phyloP scores from a whole-genome alignment of 1,139 yeast genomes.

The Blastobotrys malaysiensis region DNA sequence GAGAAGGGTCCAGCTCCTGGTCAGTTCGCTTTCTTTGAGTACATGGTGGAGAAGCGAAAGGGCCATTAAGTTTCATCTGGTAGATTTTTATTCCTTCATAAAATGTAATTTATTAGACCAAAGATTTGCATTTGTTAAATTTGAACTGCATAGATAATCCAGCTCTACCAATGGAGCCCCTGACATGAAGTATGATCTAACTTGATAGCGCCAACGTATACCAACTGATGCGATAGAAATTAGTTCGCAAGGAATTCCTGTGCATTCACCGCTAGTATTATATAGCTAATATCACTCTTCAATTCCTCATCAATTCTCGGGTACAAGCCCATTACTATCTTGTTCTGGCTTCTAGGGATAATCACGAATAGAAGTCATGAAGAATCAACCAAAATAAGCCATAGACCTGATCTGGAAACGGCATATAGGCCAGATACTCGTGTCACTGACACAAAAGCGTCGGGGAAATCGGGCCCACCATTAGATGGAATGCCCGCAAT shows the following conservation, averaged over 20 bases:
- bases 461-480: no score
- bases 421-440: constrained; percentile 8
- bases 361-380: background rate
- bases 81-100: background rate
- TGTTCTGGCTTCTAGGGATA: background rate
- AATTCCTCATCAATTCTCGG: background rate
- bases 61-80: constrained; percentile 1
- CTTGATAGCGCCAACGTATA: no score
- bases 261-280: no score
- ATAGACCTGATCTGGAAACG: constrained; percentile 3
- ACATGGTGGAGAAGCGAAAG: constrained; percentile 38
- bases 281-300: no score
- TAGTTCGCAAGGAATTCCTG: no score
- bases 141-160: no score
- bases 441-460: constrained; percentile 4
- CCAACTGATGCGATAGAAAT: no score
- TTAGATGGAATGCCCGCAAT: no score
- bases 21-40: constrained; percentile 79
- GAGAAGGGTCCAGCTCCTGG: constrained; percentile 76
- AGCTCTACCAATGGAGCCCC: background rate
- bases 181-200: no score
- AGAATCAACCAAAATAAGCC: background rate
- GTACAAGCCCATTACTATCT: background rate
- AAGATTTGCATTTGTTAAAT: background rate
- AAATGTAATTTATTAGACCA: background rate